Evolutionary conservation across 371 early-diverging fungal genomes (phyloP).

Genomic region (Conidiobolus incongruus): DNA sequence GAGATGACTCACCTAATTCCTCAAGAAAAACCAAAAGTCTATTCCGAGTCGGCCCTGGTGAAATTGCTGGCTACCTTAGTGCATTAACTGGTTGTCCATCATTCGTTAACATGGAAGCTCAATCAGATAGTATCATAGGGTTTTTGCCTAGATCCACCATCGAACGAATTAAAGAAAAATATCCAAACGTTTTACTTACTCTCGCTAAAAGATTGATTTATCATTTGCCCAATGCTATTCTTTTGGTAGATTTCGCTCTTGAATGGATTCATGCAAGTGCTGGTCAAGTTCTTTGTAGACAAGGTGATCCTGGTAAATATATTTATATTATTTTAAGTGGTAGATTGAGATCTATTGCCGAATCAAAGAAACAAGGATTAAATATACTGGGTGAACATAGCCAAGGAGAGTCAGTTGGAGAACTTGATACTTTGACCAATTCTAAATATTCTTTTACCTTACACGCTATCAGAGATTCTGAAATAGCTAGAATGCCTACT

Average conservation of each 20-base stretch:
- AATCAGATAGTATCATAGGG: slow-evolving; percentile 62
- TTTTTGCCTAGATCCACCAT: slow-evolving; percentile 57
- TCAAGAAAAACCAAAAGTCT: slow-evolving; percentile 5
- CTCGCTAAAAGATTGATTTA: slow-evolving; percentile 71
- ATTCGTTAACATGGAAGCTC: slow-evolving; percentile 59
- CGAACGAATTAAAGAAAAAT: slow-evolving; percentile 61
- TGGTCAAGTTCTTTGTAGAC: slow-evolving; percentile 73
- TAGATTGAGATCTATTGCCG: slow-evolving; percentile 65
- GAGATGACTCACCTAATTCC: slow-evolving; percentile 3
- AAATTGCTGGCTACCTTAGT: slow-evolving; percentile 75
- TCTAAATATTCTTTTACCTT: slow-evolving; percentile 62
- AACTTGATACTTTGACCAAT: slow-evolving; percentile 77
- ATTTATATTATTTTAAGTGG: slow-evolving; percentile 88
- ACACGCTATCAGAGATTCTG: slow-evolving; percentile 92
- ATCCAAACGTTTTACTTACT: slow-evolving; percentile 58
- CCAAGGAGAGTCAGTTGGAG: slow-evolving; percentile 85
- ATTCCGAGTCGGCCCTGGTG: slow-evolving; percentile 61
- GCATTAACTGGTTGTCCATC: slow-evolving; percentile 80
- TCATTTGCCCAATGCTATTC: slow-evolving; percentile 57
- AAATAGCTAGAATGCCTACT: slow-evolving; percentile 87
- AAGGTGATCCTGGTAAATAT: slow-evolving; percentile 63
- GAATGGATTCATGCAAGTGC: slow-evolving; percentile 91
- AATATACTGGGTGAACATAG: slow-evolving; percentile 84
- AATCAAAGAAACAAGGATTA: slow-evolving; percentile 32
- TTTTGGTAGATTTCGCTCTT: slow-evolving; percentile 83